Percentiles rank a stretch among this genome's conserved stretches.
Evolutionary conservation across 2,329 filamentous ascomycete species (phyloP).

Genomic region (Hymenoscyphus repandus): DNA sequence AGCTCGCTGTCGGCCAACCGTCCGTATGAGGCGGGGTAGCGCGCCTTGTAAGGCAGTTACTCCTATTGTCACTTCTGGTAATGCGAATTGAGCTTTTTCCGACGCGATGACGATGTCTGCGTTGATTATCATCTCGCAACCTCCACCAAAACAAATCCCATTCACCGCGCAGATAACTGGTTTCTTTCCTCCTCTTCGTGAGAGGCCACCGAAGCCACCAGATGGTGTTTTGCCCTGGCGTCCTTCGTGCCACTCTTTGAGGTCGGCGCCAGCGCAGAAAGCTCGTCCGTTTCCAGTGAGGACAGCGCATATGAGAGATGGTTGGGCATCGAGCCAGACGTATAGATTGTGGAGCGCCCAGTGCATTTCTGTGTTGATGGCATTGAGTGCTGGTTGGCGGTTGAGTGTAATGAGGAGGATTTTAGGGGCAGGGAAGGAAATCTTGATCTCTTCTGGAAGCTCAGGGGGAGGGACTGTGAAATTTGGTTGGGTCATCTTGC

Average conservation of each 20-base stretch:
- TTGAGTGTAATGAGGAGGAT: conserved; percentile 57
- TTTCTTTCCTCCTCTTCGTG: conserved; percentile 63
- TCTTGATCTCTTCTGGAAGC: conserved; percentile 9
- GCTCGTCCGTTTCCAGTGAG: conserved; percentile 58
- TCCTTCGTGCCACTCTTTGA: conserved; percentile 53
- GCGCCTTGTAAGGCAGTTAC: conserved; percentile 68
- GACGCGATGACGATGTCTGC: conserved; percentile 66
- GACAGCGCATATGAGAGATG: conserved; percentile 51
- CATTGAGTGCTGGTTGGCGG: conserved; percentile 53
- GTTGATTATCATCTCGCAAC: conserved; percentile 71
- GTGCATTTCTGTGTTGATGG: conserved; percentile 37
- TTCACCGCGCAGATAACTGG: conserved; percentile 74
- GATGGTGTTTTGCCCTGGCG: conserved; percentile 23
- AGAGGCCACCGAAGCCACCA: conserved; percentile 60
- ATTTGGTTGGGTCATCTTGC: conserved; percentile 1
- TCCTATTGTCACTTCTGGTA: conserved; percentile 68
- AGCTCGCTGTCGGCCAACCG: conserved; percentile 63
- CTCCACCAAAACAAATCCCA: conserved; percentile 68
- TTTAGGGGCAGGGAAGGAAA: conserved; percentile 48
- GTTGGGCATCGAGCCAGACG: conserved; percentile 59
- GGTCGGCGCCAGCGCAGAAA: conserved; percentile 64
- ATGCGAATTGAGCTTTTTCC: conserved; percentile 52
- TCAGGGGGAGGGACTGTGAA: conserved; percentile 20
- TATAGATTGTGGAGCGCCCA: conserved; percentile 42
- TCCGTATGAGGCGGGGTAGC: conserved; percentile 59